Evolutionary conservation across 2,329 filamentous ascomycete species (phyloP), one percentile per base, ranked within the genome.

Genomic region (Esteya vermicola): DNA sequence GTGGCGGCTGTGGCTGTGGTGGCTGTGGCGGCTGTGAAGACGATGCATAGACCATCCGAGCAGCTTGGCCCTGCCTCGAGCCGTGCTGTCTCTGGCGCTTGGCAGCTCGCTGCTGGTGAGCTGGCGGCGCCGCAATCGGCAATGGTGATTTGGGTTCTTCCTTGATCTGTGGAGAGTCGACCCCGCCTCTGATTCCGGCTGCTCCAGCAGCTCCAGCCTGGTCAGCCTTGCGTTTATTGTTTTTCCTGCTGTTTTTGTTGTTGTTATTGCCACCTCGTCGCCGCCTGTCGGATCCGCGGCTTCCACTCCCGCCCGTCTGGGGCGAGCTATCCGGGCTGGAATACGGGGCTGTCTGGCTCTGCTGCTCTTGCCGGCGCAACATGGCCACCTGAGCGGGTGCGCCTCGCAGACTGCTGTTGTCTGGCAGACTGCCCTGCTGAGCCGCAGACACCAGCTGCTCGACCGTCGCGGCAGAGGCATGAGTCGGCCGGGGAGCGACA

Each of bases 401-500:
- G 54, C 58, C 64, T 6, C 9, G 38, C n/a, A n/a, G n/a, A n/a
- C n/a, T n/a, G 5, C 28, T 14, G 16, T 8, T 21, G 2, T 34
- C 31, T 23, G 16, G 16, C 36, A 10, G 8, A 21, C 35, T 26
- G 18, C 16, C 10, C 46, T 57, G 57, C 4, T 31, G n/a, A 3
- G 16, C 20, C 20, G 27, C 32, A n/a, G 31, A 26, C 14, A 32
- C 13, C 9, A 34, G 26, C 30, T 27, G 34, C 40, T 40, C 22
- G 14, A 36, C 47, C 49, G 70, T 62, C 60, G 79, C 54, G 47
- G 70, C 63, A 55, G 81, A 68, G 47, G 75, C 75, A 52, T 83
- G 79, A 36, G 78, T 76, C 39, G 84, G 81, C 52, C 84, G 82
- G 21, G 84, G 82, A 38, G 83, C 83, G 52, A 80, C 62, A 32